Percentiles rank a stretch among this genome's conserved stretches.
Conservation (phyloP, 164 flowering plant genomes). For the Taxillus chinensis region DNA sequence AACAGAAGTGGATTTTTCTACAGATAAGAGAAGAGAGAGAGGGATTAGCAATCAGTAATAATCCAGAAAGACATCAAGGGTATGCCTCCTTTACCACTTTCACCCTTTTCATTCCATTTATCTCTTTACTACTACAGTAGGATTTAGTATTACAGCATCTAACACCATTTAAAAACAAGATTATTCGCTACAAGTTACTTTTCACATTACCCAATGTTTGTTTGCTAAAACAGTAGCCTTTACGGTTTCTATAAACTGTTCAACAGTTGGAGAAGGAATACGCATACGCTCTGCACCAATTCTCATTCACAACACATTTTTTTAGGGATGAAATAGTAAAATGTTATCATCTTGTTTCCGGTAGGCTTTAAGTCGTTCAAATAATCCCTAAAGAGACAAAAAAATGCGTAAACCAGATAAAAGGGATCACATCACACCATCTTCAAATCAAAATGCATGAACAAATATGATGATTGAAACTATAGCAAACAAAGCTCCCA, state of each 20-base stretch:
- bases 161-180: not conserved
- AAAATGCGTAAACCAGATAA: not conserved
- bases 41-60: too few species aligned
- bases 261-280: constrained; percentile 85
- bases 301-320: constrained; percentile 75
- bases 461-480: not conserved
- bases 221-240: constrained; percentile 79
- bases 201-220: constrained; percentile 72
- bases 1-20: too few species aligned
- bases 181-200: not conserved
- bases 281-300: constrained; percentile 91
- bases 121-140: too few species aligned
- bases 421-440: not conserved
- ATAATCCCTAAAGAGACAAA: constrained; percentile 70
- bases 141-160: not conserved
- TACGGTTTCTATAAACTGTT: constrained; percentile 90
- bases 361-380: constrained; percentile 97
- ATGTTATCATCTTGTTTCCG: constrained; percentile 66
- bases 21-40: too few species aligned
- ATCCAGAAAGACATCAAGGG: too few species aligned
- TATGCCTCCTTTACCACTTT: too few species aligned
- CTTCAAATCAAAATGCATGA: not conserved
- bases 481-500: not conserved
- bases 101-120: too few species aligned
- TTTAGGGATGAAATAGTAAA: constrained; percentile 86